phyloP scores from a whole-genome alignment of 345 rosid genomes.

The Eucalyptus cloeziana region DNA sequence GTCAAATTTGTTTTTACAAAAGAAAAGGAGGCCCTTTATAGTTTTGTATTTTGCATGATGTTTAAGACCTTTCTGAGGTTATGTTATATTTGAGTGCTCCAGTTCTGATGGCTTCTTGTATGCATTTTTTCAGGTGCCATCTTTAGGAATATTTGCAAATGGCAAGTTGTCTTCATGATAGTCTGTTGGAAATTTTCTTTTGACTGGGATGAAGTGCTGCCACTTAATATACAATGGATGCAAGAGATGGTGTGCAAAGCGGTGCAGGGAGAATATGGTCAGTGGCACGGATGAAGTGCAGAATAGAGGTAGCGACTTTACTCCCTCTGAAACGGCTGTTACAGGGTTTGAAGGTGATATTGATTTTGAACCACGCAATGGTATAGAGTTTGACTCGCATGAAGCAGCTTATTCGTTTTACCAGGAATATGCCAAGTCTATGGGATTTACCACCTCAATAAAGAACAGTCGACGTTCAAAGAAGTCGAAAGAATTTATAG shows the following conservation, averaged over 20 bases:
- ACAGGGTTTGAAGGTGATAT: background rate
- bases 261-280: background rate
- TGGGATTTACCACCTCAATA: constrained; percentile 42
- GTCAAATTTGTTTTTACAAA: background rate
- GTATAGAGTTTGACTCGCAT: constrained; percentile 41
- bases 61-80: background rate
- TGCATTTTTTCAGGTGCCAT: background rate
- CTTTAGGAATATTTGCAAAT: background rate
- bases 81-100: background rate
- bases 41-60: background rate
- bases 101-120: background rate
- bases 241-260: background rate
- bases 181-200: background rate
- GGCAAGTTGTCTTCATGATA: background rate
- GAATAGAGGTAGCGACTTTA: background rate
- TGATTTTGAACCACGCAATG: constrained; percentile 23
- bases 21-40: background rate
- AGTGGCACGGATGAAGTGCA: background rate
- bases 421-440: constrained; percentile 44
- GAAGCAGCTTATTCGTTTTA: constrained; percentile 36
- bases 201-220: background rate
- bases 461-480: constrained; percentile 47
- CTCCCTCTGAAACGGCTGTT: background rate
- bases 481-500: constrained; percentile 39
- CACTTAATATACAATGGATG: background rate